Conservation (phyloP, 805 yeast species). For the Ogataea dorogensis region DNA sequence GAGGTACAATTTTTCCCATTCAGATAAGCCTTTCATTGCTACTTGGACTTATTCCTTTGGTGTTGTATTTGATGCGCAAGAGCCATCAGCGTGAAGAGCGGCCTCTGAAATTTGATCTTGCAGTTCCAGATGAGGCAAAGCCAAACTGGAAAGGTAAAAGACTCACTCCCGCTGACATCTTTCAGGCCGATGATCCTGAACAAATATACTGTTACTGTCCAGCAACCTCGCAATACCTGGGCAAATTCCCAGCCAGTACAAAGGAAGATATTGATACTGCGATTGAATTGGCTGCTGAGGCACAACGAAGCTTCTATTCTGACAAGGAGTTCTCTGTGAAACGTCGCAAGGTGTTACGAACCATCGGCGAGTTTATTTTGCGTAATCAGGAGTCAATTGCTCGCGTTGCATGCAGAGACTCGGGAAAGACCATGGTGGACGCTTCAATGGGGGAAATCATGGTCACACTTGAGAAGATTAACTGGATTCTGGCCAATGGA, state of each 20-base stretch:
- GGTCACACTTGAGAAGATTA: constrained; percentile 89
- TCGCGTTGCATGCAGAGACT: constrained; percentile 91
- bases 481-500: constrained; percentile 88
- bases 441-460: constrained; percentile 96
- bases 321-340: constrained; percentile 53
- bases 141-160: constrained; percentile 93
- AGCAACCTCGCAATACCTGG: constrained; percentile 89
- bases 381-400: constrained; percentile 86
- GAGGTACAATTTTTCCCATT: constrained; percentile 25
- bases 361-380: constrained; percentile 68
- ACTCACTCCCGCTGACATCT: constrained; percentile 59
- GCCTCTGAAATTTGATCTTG: constrained; percentile 48
- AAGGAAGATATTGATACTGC: constrained; percentile 67
- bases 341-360: constrained; percentile 67
- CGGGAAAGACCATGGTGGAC: constrained; percentile 94
- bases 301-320: constrained; percentile 50
- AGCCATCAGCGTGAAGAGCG: constrained; percentile 29
- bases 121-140: constrained; percentile 72
- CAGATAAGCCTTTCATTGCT: constrained; percentile 32
- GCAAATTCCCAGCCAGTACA: constrained; percentile 64
- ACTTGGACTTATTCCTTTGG: constrained; percentile 25
- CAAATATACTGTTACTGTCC: constrained; percentile 88
- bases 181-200: constrained; percentile 59
- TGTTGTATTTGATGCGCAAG: constrained; percentile 24
- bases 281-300: constrained; percentile 50